Evolutionary conservation across 805 yeast species (phyloP).

Genomic region (Saccharomycopsis fermentans): DNA sequence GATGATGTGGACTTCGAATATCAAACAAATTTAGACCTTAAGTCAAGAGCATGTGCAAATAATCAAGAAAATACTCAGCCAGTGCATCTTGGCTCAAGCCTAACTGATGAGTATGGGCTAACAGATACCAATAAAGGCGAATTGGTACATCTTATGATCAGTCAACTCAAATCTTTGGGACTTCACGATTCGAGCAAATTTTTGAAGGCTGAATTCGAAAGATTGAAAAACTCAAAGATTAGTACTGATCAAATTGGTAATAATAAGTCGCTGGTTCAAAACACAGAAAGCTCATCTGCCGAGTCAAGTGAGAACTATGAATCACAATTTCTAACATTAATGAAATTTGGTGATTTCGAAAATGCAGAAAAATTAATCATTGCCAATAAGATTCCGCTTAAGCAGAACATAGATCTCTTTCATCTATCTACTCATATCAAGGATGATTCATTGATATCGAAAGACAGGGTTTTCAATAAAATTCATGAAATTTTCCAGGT

Average conservation of each 20-base stretch:
- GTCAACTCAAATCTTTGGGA: constrained; percentile 41
- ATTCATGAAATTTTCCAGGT: background rate
- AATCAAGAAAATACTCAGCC: background rate
- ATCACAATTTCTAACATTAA: constrained; percentile 27
- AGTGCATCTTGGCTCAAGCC: background rate
- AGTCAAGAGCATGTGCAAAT: background rate
- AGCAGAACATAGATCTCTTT: background rate
- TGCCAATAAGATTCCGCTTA: background rate
- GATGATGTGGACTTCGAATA: background rate
- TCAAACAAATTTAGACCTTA: background rate
- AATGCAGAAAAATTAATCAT: constrained; percentile 26
- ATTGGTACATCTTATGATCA: constrained; percentile 40
- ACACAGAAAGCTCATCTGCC: background rate
- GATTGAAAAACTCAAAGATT: constrained; percentile 27
- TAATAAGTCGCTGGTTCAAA: constrained; percentile 22
- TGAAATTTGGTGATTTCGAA: constrained; percentile 35
- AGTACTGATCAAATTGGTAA: constrained; percentile 25
- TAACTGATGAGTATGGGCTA: background rate
- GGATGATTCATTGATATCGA: background rate
- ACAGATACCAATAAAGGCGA: constrained; percentile 22
- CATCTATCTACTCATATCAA: background rate
- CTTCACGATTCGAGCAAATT: constrained; percentile 30
- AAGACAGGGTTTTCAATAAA: background rate
- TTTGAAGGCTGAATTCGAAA: constrained; percentile 19
- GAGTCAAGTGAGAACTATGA: background rate